These are phyloP conservation scores for Linum lewisii DNA, from an alignment of 345 rosid species.

Conservation along the genomic window DNA sequence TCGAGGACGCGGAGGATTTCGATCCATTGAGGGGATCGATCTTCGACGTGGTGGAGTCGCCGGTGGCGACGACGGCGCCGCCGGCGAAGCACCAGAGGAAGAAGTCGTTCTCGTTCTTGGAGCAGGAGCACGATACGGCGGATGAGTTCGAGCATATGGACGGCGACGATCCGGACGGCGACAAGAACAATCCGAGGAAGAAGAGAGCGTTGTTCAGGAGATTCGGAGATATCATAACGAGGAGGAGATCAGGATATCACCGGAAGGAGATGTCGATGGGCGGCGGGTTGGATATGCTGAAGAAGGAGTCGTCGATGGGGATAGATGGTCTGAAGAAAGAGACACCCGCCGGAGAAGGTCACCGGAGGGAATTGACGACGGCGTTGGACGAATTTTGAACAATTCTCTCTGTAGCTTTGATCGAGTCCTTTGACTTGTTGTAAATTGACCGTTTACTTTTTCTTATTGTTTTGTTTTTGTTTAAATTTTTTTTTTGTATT, in stretches of 20 bases:
- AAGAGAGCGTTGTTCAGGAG: constrained; percentile 66
- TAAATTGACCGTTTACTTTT: background rate
- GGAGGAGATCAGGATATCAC: constrained; percentile 33
- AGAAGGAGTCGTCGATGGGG: constrained; percentile 7
- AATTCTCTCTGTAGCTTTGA: background rate
- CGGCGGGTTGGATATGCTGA: constrained; percentile 1
- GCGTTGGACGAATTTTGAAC: background rate
- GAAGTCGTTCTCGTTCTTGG: constrained; percentile 26
- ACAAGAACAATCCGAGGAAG: constrained; percentile 35
- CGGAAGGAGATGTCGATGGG: constrained; percentile 26
- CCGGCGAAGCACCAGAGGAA: constrained; percentile 25
- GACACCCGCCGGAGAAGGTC: constrained; percentile 3
- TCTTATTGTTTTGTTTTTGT: background rate
- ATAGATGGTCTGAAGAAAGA: constrained; percentile 6
- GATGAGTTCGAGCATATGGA: constrained; percentile 48
- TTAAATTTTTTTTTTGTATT: background rate
- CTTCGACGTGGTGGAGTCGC: constrained; percentile 50
- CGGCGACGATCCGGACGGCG: constrained; percentile 44
- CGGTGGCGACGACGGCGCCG: constrained; percentile 16
- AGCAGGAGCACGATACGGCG: background rate
- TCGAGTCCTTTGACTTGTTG: background rate
- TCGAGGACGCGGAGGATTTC: constrained; percentile 12
- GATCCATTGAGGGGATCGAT: constrained; percentile 69
- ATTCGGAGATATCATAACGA: constrained; percentile 55
- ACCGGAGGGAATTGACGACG: constrained; percentile 3